A percentile compares a stretch with the other conserved stretches of the same genome.
These are phyloP conservation scores for Hymenoscyphus repandus DNA, from an alignment of 2,329 filamentous ascomycete species.

Conservation along the genomic window DNA sequence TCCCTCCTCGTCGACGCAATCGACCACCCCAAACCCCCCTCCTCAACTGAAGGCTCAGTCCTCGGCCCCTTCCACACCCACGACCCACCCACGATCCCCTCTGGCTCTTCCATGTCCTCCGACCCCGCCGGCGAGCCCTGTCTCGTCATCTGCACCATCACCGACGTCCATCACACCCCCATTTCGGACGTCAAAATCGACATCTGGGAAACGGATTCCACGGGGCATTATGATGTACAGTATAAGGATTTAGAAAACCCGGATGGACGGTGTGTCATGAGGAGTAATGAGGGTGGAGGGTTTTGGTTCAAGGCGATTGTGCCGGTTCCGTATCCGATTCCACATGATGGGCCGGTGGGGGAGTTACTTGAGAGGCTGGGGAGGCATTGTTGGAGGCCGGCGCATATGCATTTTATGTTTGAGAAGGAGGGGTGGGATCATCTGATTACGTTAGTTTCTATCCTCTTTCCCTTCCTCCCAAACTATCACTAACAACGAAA, in stretches of 20 bases:
- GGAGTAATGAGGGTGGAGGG: constrained; percentile 61
- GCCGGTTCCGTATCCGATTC: constrained; percentile 81
- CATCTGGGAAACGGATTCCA: constrained; percentile 79
- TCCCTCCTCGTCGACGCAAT: constrained; percentile 77
- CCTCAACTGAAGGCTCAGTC: constrained; percentile 71
- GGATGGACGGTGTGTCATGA: constrained; percentile 68
- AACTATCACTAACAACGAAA: not conserved
- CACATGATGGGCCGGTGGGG: constrained; percentile 78
- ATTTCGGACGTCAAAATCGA: constrained; percentile 66
- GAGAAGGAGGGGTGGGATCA: constrained; percentile 73
- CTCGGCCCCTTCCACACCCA: constrained; percentile 81
- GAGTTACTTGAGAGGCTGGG: constrained; percentile 58
- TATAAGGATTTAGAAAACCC: constrained; percentile 58
- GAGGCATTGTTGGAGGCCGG: constrained; percentile 73
- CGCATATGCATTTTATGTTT: constrained; percentile 88
- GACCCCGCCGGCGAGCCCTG: constrained; percentile 66
- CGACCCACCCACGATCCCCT: constrained; percentile 54
- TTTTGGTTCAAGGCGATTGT: constrained; percentile 86
- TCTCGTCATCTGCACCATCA: constrained; percentile 68
- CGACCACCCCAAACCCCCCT: constrained; percentile 71
- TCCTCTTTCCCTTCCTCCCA: not conserved
- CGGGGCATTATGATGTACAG: constrained; percentile 80
- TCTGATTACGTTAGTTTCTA: constrained; percentile 66
- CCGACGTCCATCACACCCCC: constrained; percentile 57
- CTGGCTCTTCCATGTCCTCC: constrained; percentile 59